These are phyloP conservation scores for Patellifolia procumbens DNA, from an alignment of 179 eudicot genomes.

Conservation along the genomic window DNA sequence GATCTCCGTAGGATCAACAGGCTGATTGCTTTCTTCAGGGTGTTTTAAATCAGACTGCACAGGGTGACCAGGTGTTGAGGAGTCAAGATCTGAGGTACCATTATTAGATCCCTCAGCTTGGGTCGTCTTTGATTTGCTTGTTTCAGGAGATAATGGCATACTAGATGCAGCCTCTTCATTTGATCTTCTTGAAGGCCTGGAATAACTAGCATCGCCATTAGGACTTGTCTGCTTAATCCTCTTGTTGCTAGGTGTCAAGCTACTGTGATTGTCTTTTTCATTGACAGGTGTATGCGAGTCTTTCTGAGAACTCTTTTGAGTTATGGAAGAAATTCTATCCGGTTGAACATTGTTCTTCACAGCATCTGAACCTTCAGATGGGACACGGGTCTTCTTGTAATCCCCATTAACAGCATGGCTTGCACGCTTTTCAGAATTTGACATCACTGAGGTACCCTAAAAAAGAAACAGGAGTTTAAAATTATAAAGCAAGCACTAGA, in stretches of 20 bases:
- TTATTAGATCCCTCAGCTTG: constrained; percentile 19
- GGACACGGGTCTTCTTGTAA: constrained; percentile 19
- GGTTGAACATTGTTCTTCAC: constrained; percentile 18
- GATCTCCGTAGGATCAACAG: constrained; percentile 20
- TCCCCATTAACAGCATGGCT: constrained; percentile 22
- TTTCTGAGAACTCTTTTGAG: constrained; percentile 24
- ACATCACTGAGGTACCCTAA: constrained; percentile 39
- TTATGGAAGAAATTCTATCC: constrained; percentile 2
- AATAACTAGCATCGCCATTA: constrained; percentile 5
- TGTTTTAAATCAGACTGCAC: constrained; percentile 19
- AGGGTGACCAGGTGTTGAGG: not conserved
- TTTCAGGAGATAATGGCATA: constrained; percentile 25
- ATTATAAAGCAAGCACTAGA: not conserved
- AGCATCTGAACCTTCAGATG: constrained; percentile 21
- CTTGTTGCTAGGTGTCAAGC: constrained; percentile 21
- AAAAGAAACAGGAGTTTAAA: not conserved
- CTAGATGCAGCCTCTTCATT: constrained; percentile 34
- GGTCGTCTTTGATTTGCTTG: constrained; percentile 20
- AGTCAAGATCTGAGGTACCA: constrained; percentile 20
- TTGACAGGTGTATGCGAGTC: constrained; percentile 25
- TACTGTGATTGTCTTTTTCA: constrained; percentile 22
- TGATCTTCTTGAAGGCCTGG: constrained; percentile 28
- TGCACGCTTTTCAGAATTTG: constrained; percentile 29
- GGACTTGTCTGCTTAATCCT: constrained; percentile 23
- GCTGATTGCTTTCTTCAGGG: constrained; percentile 26